phyloP scores from a whole-genome alignment of 2,329 filamentous ascomycete species.

The Aureobasidium sp. region DNA sequence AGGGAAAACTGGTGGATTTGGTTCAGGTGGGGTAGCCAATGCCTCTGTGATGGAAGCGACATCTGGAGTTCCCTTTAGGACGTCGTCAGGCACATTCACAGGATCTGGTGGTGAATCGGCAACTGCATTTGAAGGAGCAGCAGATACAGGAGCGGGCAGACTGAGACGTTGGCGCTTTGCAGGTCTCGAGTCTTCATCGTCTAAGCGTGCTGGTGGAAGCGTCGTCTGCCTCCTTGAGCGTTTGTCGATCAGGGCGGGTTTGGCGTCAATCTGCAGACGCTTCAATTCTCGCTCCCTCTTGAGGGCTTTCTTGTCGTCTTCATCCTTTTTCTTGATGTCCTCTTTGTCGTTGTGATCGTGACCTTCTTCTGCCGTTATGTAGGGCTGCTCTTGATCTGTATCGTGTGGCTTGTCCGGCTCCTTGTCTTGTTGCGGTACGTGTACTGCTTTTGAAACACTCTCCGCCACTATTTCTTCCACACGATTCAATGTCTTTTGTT shows the following conservation, averaged over 20 bases:
- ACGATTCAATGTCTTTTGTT: background rate
- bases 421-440: background rate
- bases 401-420: background rate
- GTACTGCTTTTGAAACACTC: background rate
- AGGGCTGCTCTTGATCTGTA: background rate
- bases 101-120: background rate
- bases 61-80: background rate
- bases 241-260: slow-evolving; percentile 3
- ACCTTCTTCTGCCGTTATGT: background rate
- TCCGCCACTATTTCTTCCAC: background rate
- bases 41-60: background rate
- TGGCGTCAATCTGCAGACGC: slow-evolving; percentile 8
- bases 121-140: background rate
- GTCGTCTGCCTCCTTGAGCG: background rate
- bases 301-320: background rate
- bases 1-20: background rate
- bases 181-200: background rate
- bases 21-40: background rate
- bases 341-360: background rate
- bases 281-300: background rate
- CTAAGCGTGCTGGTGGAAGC: background rate
- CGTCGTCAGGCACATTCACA: background rate
- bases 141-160: background rate
- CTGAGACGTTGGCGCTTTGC: slow-evolving; percentile 1
- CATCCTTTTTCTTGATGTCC: background rate